Conservation (phyloP, 352 stramenopile genomes). For the Globisporangium emineosum region DNA sequence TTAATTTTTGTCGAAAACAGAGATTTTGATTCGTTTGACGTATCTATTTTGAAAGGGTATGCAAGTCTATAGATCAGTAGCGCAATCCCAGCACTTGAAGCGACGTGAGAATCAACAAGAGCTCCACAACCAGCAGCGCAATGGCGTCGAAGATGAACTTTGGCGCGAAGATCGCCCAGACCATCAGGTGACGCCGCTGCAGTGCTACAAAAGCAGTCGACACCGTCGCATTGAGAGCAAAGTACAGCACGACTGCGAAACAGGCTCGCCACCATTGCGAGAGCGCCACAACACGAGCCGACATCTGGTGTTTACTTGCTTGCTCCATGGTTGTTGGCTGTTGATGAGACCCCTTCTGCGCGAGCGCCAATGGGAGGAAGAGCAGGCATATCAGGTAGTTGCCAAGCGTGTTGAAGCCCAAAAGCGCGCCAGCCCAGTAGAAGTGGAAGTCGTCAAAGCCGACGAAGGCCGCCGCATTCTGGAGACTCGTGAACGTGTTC, state of each 20-base stretch:
- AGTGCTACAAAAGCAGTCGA: slow-evolving; percentile 84
- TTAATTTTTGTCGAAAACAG: neutral
- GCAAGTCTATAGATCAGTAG: neutral
- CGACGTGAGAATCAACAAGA: slow-evolving; percentile 38
- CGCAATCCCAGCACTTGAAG: slow-evolving; percentile 1
- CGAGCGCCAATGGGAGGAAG: slow-evolving; percentile 32
- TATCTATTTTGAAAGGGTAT: slow-evolving; percentile 8
- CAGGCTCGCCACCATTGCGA: slow-evolving; percentile 18
- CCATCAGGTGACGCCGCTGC: slow-evolving; percentile 89
- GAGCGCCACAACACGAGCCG: slow-evolving; percentile 3
- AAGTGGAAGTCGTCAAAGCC: slow-evolving; percentile 87
- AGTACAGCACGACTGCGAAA: slow-evolving; percentile 38
- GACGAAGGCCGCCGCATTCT: slow-evolving; percentile 88
- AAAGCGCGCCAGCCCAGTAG: slow-evolving; percentile 61
- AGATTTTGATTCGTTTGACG: neutral
- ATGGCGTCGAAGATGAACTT: slow-evolving; percentile 88
- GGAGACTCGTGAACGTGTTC: slow-evolving; percentile 88
- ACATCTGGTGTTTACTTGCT: neutral
- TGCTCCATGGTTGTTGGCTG: neutral
- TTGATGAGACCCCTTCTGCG: neutral
- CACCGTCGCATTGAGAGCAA: slow-evolving; percentile 52
- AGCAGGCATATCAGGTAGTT: slow-evolving; percentile 50
- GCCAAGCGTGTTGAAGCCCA: slow-evolving; percentile 89
- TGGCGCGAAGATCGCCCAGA: slow-evolving; percentile 92
- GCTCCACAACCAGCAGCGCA: slow-evolving; percentile 51